These are phyloP conservation scores for Penicillium coprophilum DNA, from an alignment of 495 filamentous ascomycete genomes.

Conservation along the genomic window DNA sequence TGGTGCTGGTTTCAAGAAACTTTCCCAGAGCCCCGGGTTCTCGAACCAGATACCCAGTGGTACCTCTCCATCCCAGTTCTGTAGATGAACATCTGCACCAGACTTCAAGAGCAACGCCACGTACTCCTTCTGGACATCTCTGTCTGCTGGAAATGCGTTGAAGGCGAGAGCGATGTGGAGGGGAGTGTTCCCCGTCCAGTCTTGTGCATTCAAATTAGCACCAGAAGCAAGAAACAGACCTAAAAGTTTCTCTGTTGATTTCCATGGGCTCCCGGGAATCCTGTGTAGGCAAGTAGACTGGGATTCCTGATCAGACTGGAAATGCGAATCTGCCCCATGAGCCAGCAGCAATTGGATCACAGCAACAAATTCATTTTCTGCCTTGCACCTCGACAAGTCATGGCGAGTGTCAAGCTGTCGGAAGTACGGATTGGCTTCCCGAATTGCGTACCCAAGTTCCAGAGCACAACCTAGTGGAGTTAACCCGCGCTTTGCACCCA, in stretches of 20 bases:
- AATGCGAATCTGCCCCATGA: background rate
- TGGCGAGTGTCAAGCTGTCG: accelerated
- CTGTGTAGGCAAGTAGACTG: background rate
- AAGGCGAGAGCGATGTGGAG: background rate
- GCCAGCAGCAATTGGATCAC: background rate
- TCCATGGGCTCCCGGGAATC: background rate
- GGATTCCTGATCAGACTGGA: accelerated
- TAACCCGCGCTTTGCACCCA: background rate
- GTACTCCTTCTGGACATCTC: background rate
- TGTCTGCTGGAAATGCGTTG: background rate
- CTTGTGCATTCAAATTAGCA: background rate
- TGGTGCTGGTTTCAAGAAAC: background rate
- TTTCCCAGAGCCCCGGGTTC: background rate
- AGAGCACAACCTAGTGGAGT: background rate
- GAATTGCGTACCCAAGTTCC: background rate
- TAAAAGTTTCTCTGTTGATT: background rate
- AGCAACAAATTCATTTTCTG: background rate
- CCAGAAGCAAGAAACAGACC: background rate
- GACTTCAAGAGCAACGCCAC: background rate
- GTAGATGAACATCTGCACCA: background rate
- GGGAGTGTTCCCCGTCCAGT: background rate
- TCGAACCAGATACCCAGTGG: background rate
- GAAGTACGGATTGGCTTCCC: background rate
- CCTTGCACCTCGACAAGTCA: background rate
- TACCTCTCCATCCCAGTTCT: background rate